Evolutionary conservation across 225 moss, liverwort and hornwort species (phyloP).

Genomic region (Sphagnum tenellum): DNA sequence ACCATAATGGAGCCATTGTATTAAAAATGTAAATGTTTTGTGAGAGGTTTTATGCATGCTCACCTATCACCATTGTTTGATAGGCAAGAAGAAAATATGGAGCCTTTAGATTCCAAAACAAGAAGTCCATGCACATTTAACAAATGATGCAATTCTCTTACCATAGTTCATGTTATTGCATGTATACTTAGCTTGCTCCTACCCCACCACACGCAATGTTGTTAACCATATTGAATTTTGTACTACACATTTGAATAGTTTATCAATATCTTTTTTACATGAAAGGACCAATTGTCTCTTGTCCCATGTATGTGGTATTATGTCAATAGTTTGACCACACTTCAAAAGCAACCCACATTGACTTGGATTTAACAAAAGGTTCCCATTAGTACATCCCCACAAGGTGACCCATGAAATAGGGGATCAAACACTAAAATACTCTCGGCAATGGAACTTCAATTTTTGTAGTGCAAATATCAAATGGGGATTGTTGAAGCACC

Average conservation of each 20-base stretch:
- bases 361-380: too few species aligned
- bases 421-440: not conserved
- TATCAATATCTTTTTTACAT: not conserved
- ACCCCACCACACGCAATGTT: not conserved
- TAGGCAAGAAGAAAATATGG: slow-evolving; percentile 35
- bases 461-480: too few species aligned
- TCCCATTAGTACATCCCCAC: not conserved
- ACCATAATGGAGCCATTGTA: not conserved
- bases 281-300: too few species aligned
- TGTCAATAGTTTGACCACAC: too few species aligned
- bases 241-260: not conserved
- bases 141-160: slow-evolving; percentile 37
- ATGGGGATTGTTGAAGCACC: not conserved
- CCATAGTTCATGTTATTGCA: slow-evolving; percentile 46
- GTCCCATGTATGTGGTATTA: too few species aligned
- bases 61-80: slow-evolving; percentile 39
- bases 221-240: not conserved
- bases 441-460: too few species aligned
- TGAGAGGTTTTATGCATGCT: slow-evolving; percentile 1
- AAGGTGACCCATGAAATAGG: not conserved
- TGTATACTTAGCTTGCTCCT: slow-evolving; percentile 29
- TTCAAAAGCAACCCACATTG: too few species aligned
- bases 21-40: not conserved
- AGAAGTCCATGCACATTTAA: slow-evolving; percentile 41
- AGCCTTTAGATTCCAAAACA: slow-evolving; percentile 45